Evolutionary conservation across 2,329 filamentous ascomycete species (phyloP), one percentile per base, ranked within the genome.

Genomic region (Alternaria arborescens): DNA sequence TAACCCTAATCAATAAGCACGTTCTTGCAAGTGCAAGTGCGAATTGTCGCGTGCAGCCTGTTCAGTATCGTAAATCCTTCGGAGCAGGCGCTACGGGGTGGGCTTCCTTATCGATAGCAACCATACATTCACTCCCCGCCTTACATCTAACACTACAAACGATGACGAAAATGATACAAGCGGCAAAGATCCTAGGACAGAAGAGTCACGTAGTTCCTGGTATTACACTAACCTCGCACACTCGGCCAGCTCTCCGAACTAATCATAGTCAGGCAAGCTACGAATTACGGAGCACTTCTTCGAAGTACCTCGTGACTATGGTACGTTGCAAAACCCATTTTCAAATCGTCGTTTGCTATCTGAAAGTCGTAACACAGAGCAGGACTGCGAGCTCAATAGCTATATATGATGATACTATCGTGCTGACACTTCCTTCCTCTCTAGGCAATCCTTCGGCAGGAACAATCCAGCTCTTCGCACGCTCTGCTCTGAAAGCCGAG

Each of bases 261-360:
- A 38, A 65, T 30, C 11, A 5, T 10, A 47, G n/a, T 48, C 60
- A 93, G 92, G 92, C 50, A 90, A 89, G 74, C 83, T 96, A 46
- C 84, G 86, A 61, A 86, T 96, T 62, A 91, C 91, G 2, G 93
- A 97, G 77, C 85, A 94, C 71, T 91, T 93, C 82, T 97, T 97
- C 79, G 86, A 92, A 67, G 93, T 97, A 11, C 93, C 94, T 4
- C 85, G 92, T 62, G 91, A 97, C 81, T 91, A 97, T 78, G 80
- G 61, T 64, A 64, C 40, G 40, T 42, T 20, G 58, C 52, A 44
- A 24, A 32, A 34, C 34, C 26, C 16, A 22, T 32, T 28, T 44
- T 4, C 20, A 12, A 7, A 6, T 7, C 4, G 5, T 5, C 14
- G 32, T 36, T 28, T 16, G 20, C 12, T 24, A 18, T 5, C n/a